These are phyloP conservation scores for Candida suzukii DNA, from an alignment of 805 yeast species.

Conservation along the genomic window DNA sequence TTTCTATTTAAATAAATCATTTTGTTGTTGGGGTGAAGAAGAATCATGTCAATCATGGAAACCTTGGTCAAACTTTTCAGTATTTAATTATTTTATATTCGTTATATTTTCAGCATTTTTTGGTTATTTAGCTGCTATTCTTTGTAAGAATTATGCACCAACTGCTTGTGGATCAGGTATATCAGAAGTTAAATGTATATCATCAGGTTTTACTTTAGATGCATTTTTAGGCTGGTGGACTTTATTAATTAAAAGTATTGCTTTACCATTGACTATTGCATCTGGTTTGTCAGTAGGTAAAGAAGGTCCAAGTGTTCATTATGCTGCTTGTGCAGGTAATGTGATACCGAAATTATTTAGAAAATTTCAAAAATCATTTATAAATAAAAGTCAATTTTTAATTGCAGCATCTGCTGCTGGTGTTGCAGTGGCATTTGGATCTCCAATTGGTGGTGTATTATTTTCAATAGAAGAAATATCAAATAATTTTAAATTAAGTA, in stretches of 20 bases:
- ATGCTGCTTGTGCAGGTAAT: constrained; percentile 94
- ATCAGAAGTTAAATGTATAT: constrained; percentile 91
- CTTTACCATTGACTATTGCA: constrained; percentile 85
- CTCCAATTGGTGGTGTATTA: constrained; percentile 94
- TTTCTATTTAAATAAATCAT: constrained; percentile 62
- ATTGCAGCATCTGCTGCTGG: constrained; percentile 97
- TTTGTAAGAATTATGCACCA: constrained; percentile 73
- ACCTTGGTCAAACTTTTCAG: constrained; percentile 43
- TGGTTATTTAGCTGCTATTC: constrained; percentile 55
- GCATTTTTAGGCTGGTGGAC: constrained; percentile 75
- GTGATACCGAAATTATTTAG: constrained; percentile 53
- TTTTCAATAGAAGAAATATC: constrained; percentile 91
- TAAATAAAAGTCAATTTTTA: constrained; percentile 48
- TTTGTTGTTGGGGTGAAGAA: constrained; percentile 73
- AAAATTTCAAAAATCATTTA: constrained; percentile 37
- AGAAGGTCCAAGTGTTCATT: constrained; percentile 98
- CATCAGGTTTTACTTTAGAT: constrained; percentile 77
- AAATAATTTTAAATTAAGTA: constrained; percentile 60
- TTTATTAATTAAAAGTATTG: constrained; percentile 64
- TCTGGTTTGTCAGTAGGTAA: constrained; percentile 93
- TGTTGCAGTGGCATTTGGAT: constrained; percentile 96
- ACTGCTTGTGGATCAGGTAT: constrained; percentile 97
- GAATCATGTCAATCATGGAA: constrained; percentile 60
- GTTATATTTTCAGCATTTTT: constrained; percentile 52
- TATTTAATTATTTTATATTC: constrained; percentile 50